Percentiles rank a stretch among this genome's conserved stretches.
Evolutionary conservation across 345 rosid species (phyloP).

Genomic region (Kernera saxatilis): DNA sequence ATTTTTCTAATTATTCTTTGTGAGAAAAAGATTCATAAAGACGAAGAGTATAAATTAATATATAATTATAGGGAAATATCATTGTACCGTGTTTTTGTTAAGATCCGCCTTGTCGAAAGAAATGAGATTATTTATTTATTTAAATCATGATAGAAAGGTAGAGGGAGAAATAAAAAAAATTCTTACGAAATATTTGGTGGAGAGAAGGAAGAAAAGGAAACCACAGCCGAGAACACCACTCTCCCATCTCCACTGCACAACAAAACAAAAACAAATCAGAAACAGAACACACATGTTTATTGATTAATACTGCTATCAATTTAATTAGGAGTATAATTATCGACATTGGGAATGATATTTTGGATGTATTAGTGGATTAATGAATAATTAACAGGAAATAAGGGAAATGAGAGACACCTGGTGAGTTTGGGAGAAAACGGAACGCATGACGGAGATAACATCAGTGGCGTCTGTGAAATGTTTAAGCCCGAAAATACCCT

Average conservation of each 20-base stretch:
- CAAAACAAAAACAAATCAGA: not conserved
- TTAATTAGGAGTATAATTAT: not conserved
- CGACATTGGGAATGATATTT: not conserved
- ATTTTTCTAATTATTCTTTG: not conserved
- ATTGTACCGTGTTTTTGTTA: slow-evolving; percentile 7
- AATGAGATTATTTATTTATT: not conserved
- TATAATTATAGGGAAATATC: not conserved
- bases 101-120: not conserved
- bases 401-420: slow-evolving; percentile 38
- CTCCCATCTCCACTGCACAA: slow-evolving; percentile 97
- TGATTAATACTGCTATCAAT: not conserved
- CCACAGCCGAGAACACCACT: slow-evolving; percentile 75
- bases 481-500: slow-evolving; percentile 75
- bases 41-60: not conserved
- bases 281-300: slow-evolving; percentile 15
- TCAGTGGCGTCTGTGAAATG: slow-evolving; percentile 83
- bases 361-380: not conserved
- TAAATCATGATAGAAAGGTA: not conserved
- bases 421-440: slow-evolving; percentile 68
- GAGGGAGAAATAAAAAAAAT: not conserved
- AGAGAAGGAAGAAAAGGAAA: slow-evolving; percentile 80
- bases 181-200: slow-evolving; percentile 70
- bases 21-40: not conserved
- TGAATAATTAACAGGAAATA: not conserved
- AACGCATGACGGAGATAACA: slow-evolving; percentile 70